phyloP scores from a whole-genome alignment of 2,329 filamentous ascomycete species.

The Diaporthe humulicola region DNA sequence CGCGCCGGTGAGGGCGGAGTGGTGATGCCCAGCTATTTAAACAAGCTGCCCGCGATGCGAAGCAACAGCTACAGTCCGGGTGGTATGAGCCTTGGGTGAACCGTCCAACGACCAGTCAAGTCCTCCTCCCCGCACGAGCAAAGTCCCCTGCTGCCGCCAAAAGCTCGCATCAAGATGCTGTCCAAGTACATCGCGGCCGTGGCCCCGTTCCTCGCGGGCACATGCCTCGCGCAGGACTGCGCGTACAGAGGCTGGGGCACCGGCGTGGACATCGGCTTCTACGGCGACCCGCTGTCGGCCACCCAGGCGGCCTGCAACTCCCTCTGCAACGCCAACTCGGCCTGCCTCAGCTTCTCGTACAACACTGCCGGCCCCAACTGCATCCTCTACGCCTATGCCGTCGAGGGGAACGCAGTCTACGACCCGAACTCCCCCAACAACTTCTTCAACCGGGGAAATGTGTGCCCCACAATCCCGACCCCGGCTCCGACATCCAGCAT shows the following conservation, averaged over 20 bases:
- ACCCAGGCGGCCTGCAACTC: conserved; percentile 32
- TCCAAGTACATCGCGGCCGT: conserved; percentile 20
- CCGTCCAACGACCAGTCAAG: not conserved
- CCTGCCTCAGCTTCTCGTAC: conserved; percentile 39
- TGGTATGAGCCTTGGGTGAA: conserved; percentile 10
- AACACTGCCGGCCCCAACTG: conserved; percentile 37
- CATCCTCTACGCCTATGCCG: conserved; percentile 37
- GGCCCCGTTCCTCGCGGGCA: conserved; percentile 21
- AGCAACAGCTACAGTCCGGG: not conserved
- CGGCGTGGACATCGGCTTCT: conserved; percentile 36
- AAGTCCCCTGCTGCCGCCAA: not conserved
- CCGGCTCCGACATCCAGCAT: conserved; percentile 14
- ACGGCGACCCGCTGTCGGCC: conserved; percentile 21
- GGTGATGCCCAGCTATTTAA: conserved; percentile 11
- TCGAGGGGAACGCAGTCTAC: conserved; percentile 45
- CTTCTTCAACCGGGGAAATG: conserved; percentile 38
- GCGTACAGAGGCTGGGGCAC: conserved; percentile 33
- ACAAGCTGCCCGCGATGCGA: not conserved
- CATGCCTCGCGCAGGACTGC: conserved; percentile 35
- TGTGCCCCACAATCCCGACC: conserved; percentile 25
- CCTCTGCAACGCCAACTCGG: conserved; percentile 35
- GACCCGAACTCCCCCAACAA: conserved; percentile 46
- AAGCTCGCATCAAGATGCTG: conserved; percentile 27
- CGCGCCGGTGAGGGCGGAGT: not conserved
- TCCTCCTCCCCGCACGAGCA: not conserved